Evolutionary conservation across 2,329 filamentous ascomycete genomes (phyloP).

Genomic region (Aspergillus hortae): DNA sequence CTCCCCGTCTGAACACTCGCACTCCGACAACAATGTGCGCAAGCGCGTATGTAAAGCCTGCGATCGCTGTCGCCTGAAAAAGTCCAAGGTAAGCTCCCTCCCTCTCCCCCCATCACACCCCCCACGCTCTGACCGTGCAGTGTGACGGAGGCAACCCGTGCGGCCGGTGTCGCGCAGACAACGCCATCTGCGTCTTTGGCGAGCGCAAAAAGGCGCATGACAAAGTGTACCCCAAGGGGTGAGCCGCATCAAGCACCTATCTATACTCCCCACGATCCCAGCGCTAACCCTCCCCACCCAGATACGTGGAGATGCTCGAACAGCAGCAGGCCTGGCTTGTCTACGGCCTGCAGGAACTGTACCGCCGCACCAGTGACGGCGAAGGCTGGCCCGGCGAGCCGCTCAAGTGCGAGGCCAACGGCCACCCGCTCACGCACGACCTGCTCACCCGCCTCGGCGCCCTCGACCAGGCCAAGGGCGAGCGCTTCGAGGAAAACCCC

Average conservation of each 20-base stretch:
- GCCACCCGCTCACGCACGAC: conserved; percentile 61
- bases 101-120: neutral
- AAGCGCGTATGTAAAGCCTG: conserved; percentile 66
- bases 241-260: conserved; percentile 23
- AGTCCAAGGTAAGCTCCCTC: conserved; percentile 55
- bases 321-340: conserved; percentile 63
- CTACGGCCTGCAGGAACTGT: conserved; percentile 58
- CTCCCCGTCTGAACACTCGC: conserved; percentile 38
- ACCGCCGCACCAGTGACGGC: conserved; percentile 50
- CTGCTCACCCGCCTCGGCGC: conserved; percentile 59
- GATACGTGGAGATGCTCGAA: conserved; percentile 65
- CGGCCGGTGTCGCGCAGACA: conserved; percentile 60
- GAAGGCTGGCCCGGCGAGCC: conserved; percentile 55
- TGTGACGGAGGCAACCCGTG: conserved; percentile 62
- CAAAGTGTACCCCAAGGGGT: conserved; percentile 68
- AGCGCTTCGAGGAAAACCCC: conserved; percentile 58
- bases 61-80: conserved; percentile 63
- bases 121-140: conserved; percentile 30
- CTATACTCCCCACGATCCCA: neutral
- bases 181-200: conserved; percentile 63
- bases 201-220: conserved; percentile 65
- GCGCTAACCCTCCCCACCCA: conserved; percentile 23
- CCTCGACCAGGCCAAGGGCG: conserved; percentile 51
- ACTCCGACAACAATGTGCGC: conserved; percentile 47
- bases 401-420: conserved; percentile 49